phyloP scores from a whole-genome alignment of 306 rosid species.

The Corylus heterophylla region DNA sequence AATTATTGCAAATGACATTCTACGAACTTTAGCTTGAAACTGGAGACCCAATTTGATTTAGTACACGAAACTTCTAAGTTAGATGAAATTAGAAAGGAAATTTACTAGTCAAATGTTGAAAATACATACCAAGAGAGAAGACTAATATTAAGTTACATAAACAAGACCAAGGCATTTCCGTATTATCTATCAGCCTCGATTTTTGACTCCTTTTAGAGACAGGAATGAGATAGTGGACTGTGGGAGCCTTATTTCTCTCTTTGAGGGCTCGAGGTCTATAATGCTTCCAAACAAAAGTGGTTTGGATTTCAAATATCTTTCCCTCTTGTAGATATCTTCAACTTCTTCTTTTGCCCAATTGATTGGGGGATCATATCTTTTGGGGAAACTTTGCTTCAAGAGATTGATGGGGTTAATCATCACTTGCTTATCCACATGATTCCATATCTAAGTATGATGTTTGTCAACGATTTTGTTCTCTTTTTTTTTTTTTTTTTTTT shows the following conservation, averaged over 20 bases:
- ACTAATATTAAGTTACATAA: neutral
- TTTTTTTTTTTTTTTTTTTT: too few relatives aligned
- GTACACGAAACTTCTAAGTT: constrained; percentile 22
- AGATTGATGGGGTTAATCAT: constrained; percentile 1
- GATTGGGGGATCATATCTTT: constrained; percentile 26
- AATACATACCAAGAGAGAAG: neutral
- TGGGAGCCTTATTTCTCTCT: constrained; percentile 32
- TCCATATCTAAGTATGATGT: neutral
- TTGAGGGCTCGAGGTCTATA: constrained; percentile 80
- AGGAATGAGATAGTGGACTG: constrained; percentile 38
- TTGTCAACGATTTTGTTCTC: too few relatives aligned
- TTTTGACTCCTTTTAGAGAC: constrained; percentile 36
- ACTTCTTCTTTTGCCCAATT: constrained; percentile 20
- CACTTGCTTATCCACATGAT: neutral
- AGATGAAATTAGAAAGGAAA: constrained; percentile 18
- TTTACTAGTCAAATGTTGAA: constrained; percentile 28
- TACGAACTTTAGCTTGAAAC: constrained; percentile 19
- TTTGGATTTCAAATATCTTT: constrained; percentile 33
- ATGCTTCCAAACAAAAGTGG: constrained; percentile 50
- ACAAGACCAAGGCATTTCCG: constrained; percentile 26
- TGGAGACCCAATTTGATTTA: constrained; percentile 1
- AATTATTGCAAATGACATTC: neutral
- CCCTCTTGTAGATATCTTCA: constrained; percentile 11
- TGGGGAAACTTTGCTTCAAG: constrained; percentile 23
- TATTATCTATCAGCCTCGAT: constrained; percentile 30